These are phyloP conservation scores for Curvularia lunata DNA, from an alignment of 2,329 filamentous ascomycete species.

Conservation along the genomic window DNA sequence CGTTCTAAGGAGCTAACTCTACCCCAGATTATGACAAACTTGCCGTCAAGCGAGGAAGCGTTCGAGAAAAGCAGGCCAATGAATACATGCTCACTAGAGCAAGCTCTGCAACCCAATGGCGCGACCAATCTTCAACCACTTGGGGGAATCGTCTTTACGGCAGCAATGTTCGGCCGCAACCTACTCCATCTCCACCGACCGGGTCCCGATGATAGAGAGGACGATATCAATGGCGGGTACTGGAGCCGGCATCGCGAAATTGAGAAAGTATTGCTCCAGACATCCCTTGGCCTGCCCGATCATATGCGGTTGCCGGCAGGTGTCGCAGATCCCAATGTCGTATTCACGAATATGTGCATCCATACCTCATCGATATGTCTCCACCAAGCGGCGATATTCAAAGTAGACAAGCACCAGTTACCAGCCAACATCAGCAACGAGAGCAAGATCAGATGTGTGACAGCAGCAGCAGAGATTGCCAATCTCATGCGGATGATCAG, in stretches of 20 bases:
- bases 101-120: conserved; percentile 74
- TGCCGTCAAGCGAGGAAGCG: conserved; percentile 83
- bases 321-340: conserved; percentile 78
- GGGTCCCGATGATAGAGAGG: conserved; percentile 77
- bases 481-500: conserved; percentile 95
- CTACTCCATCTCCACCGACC: conserved; percentile 89
- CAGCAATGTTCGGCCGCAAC: conserved; percentile 90
- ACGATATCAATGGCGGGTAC: conserved; percentile 90
- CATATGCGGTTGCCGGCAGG: conserved; percentile 80
- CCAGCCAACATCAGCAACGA: conserved; percentile 80
- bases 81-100: conserved; percentile 71
- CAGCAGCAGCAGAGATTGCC: conserved; percentile 90
- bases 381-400: conserved; percentile 98
- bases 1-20: conserved; percentile 15
- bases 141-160: conserved; percentile 80
- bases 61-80: conserved; percentile 81
- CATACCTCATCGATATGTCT: conserved; percentile 96
- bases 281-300: conserved; percentile 79
- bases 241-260: conserved; percentile 92
- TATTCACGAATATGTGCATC: conserved; percentile 96
- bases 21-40: conserved; percentile 73
- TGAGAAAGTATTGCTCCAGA: conserved; percentile 90
- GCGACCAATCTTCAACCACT: conserved; percentile 76
- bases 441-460: conserved; percentile 91
- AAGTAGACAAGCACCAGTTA: conserved; percentile 86